Evolutionary conservation across 164 flowering plant species (phyloP).

Genomic region (Paratinospora sagittata): DNA sequence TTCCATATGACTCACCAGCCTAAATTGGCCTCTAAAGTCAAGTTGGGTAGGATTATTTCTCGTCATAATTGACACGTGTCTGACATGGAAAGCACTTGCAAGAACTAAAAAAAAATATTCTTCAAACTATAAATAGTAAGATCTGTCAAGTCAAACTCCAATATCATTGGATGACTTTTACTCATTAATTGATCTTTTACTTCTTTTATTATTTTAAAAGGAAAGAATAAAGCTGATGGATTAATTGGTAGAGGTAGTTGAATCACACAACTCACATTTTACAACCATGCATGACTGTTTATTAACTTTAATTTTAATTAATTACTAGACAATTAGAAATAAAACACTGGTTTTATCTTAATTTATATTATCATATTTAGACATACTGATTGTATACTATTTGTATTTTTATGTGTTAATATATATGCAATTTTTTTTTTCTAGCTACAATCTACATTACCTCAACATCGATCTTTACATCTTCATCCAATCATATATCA

Average conservation of each 20-base stretch:
- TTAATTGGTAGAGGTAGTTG: background rate
- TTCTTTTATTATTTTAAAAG: background rate
- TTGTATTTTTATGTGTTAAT: no score
- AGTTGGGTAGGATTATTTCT: background rate
- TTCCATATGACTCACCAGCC: background rate
- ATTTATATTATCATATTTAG: no score
- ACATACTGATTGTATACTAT: no score
- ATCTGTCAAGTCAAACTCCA: slow-evolving; percentile 1
- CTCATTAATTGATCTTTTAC: background rate
- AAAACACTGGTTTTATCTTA: no score
- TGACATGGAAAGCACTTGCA: background rate
- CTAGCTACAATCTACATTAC: no score
- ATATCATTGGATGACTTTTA: background rate
- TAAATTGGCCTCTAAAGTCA: background rate
- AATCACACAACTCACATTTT: background rate
- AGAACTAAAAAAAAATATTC: background rate
- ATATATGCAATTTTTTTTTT: no score
- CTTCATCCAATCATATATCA: no score
- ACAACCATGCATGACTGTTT: no score
- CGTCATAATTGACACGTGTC: background rate
- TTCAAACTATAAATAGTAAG: background rate
- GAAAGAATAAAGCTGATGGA: background rate
- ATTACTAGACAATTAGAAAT: no score
- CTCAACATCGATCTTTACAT: no score
- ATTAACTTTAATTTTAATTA: no score